Base-by-base conservation (phyloP, 139 green algal genomes). In the Pycnococcus provasolii region DNA sequence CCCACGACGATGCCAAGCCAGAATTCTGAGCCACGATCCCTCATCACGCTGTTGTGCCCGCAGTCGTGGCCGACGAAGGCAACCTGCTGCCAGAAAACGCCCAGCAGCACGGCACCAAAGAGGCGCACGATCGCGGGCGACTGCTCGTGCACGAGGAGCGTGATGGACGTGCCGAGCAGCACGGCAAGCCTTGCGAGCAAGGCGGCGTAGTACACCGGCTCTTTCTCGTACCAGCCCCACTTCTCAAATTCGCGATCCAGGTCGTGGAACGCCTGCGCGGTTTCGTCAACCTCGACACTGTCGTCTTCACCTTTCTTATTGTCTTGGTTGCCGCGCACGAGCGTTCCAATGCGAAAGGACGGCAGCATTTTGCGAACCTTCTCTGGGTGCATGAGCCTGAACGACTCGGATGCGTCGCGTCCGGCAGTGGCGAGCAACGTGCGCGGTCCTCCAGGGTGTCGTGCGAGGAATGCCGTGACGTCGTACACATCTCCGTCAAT, bases 1-100 rank as follows among this genome's bases (percentile, higher is more conserved):
- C 76, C 76, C 2, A 70, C 63, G 39, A 79, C 4, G 42, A 76
- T 42, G 7, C 76, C 76, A 26, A 26, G 26, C 26, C 26, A 26
- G 26, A 26, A 26, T 26, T 26, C 26, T 26, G 26, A 26, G 26
- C 26, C 26, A 26, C 26, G 26, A 26, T 26, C 26, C 26, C 26
- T 26, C 26, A 26, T 26, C 52, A 75, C 55, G 44, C 53, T 43
- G 2, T 13, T 55, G 71, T 81, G 76, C 13, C 76, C 76, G 1
- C 45, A 45, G 62, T 81, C 76, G 66, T 81, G 76, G 5, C 76
- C 76, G 15, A 81, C 64, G 52, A 78, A 78, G 39, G 64, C 69
- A 1, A 7, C 44, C 58, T 78, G 71, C 26, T 81, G 77, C 76
- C 67, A 79, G 43, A 79, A 69, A 11, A 76, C 15, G 1, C 66